Base-by-base conservation (phyloP, 257 asterid species). In the Jasminum sambac region DNA sequence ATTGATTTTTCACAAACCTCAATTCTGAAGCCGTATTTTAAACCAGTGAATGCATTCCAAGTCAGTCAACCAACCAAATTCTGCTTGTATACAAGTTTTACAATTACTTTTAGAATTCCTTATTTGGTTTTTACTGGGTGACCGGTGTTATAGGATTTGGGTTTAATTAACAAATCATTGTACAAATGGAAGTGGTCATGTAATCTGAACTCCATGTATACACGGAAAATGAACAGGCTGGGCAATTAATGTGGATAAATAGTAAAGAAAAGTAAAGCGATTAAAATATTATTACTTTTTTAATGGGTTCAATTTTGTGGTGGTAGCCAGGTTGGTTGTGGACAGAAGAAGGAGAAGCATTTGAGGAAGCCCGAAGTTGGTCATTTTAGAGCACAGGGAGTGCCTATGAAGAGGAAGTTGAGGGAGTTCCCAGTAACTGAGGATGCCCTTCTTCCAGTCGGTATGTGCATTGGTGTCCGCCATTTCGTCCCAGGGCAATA, bases 351-450 rank as follows among this genome's bases (percentile, higher is more conserved):
- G 76, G 98, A 92, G 88, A 92, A 92, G 74, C 98, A 92, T 81
- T 86, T 92, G 87, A 83, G 88, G 17, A 87, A 83, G 81, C 98
- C 98, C 65, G 97, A 88, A 81, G 91, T 92, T 24, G 98, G 97
- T 52, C 98, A 92, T 79, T 92, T 88, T 78, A 88, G 98, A 83
- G 95, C 97, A 64, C 97, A 92, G 80, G 97, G 96, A 50, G 98
- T 92, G 40, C 97, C 98, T 50, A 85, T 92, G 98, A 92, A 88
- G 76, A 84, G 98, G 85, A 92, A 92, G 85, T 78, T 92, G 72
- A 87, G 81, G 83, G 98, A 92, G 82, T 92, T 92, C 67, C 97
- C 97, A 14, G 97, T 94, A 39, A 82, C 96, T 0, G 96, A 89
- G 77, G 99, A 94, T 71, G 99, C 96, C 6, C 92, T 94, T 74